Evolutionary conservation across 2,329 filamentous ascomycete species (phyloP), one percentile per base, ranked within the genome.

Genomic region (Metarhizium sp.): DNA sequence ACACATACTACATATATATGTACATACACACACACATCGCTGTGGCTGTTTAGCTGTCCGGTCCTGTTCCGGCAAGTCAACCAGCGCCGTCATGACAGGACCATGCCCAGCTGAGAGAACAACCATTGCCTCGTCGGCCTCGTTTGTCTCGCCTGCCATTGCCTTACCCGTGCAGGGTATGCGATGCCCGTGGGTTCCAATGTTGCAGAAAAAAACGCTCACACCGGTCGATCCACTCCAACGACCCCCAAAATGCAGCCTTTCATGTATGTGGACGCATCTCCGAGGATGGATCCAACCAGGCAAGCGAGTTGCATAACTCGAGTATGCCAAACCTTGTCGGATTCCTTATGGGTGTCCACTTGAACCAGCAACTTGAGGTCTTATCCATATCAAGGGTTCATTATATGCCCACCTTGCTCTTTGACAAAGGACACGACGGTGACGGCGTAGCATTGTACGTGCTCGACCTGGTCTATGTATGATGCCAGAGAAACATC

Each of bases 231-330:
- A 57, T 57, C 55, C 55, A 52, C 30, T 20, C 30, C 36, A 10
- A 16, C 18, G 38, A 47, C 50, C 46, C 32, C 50, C 52, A 52
- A 49, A 55, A 51, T 46, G 50, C 53, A 43, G 50, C 50, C 50
- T 52, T 55, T 57, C 49, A 50, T 43, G 32, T 55, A 50, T 50
- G 52, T 48, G 55, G 53, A 57, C 30, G 53, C 52, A 55, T 55
- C 46, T 52, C 53, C 53, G 52, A 43, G 52, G 30, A 50, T 52
- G 32, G 55, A 49, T 32, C 52, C 34, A 50, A 50, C 53, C 36
- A 57, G 43, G 38, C 50, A 50, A 57, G 49, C 50, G 30, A 55
- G 36, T 50, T 50, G 52, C 53, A 55, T 57, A 18, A 36, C 47
- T 50, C 50, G 40, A 32, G 32, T 34, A 50, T 38, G 47, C 47